Conservation (phyloP, 2,329 filamentous ascomycete genomes). For the Dissoconium aciculare region DNA sequence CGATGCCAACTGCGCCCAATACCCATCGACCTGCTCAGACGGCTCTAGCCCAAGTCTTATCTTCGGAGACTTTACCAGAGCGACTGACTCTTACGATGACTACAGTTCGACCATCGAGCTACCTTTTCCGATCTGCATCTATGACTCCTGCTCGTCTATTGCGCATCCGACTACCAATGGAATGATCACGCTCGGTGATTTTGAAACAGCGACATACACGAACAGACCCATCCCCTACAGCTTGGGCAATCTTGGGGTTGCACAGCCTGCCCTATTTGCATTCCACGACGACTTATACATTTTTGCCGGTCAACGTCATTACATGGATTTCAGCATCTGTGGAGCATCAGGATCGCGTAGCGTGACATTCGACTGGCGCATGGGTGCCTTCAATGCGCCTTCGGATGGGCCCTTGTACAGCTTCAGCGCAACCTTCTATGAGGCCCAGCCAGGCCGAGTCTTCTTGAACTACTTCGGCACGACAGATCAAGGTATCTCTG, state of each 20-base stretch:
- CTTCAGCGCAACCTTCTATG: conserved; percentile 1
- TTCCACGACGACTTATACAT: conserved; percentile 1
- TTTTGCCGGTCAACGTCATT: conserved; percentile 1
- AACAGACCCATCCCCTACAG: not conserved
- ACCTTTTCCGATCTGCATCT: conserved; percentile 1
- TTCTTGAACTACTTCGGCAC: not conserved
- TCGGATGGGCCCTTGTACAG: conserved; percentile 1
- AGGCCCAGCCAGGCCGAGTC: not conserved
- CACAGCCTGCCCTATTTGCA: not conserved
- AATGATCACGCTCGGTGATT: not conserved
- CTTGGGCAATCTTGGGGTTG: not conserved
- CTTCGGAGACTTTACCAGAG: not conserved
- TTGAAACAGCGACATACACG: not conserved
- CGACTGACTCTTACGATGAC: not conserved
- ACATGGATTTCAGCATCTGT: conserved; percentile 1
- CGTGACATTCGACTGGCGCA: conserved; percentile 1
- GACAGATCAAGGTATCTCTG: not conserved
- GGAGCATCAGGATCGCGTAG: not conserved
- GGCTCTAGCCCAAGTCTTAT: not conserved
- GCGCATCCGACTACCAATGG: conserved; percentile 1
- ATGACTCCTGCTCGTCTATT: conserved; percentile 1
- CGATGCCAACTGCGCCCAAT: conserved; percentile 1
- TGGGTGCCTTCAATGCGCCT: not conserved
- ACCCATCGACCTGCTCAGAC: not conserved
- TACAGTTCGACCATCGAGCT: not conserved